phyloP scores from a whole-genome alignment of 805 yeast species.

The Candida nemodendra region DNA sequence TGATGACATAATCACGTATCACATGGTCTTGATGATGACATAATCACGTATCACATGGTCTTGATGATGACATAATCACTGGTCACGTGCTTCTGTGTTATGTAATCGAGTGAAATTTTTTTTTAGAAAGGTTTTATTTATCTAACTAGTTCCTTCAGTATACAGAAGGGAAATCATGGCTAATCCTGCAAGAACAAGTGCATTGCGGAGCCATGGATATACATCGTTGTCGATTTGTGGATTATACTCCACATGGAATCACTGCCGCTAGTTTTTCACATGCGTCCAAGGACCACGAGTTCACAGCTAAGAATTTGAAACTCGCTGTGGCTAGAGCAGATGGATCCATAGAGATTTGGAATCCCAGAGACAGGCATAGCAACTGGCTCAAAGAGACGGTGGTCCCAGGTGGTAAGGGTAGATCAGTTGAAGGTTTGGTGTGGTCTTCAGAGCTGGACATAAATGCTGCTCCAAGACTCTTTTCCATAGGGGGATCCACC shows the following conservation, averaged over 20 bases:
- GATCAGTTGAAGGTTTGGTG: slow-evolving; percentile 84
- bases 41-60: too few species aligned
- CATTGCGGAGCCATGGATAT: too few species aligned
- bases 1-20: too few species aligned
- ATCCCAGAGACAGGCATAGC: slow-evolving; percentile 54
- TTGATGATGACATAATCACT: too few species aligned
- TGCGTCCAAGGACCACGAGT: slow-evolving; percentile 40
- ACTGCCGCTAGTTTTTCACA: slow-evolving; percentile 81
- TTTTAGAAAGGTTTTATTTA: too few species aligned
- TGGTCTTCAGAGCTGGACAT: slow-evolving; percentile 59
- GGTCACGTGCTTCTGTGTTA: too few species aligned
- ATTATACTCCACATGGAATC: slow-evolving; percentile 79
- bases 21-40: too few species aligned
- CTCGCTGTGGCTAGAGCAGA: slow-evolving; percentile 90
- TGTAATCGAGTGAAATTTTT: too few species aligned
- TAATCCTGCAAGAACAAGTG: too few species aligned
- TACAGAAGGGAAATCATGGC: too few species aligned
- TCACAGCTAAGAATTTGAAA: slow-evolving; percentile 57
- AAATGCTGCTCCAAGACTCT: slow-evolving; percentile 59
- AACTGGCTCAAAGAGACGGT: slow-evolving; percentile 78
- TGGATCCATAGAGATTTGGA: slow-evolving; percentile 96
- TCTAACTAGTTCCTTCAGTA: too few species aligned
- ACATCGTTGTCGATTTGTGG: slow-evolving; percentile 91
- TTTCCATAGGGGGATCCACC: slow-evolving; percentile 93
- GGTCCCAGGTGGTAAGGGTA: slow-evolving; percentile 75